A percentile compares a stretch with the other conserved stretches of the same genome.
phyloP scores from a whole-genome alignment of 1,139 yeast species.

The Scheffersomyces stambukii region DNA sequence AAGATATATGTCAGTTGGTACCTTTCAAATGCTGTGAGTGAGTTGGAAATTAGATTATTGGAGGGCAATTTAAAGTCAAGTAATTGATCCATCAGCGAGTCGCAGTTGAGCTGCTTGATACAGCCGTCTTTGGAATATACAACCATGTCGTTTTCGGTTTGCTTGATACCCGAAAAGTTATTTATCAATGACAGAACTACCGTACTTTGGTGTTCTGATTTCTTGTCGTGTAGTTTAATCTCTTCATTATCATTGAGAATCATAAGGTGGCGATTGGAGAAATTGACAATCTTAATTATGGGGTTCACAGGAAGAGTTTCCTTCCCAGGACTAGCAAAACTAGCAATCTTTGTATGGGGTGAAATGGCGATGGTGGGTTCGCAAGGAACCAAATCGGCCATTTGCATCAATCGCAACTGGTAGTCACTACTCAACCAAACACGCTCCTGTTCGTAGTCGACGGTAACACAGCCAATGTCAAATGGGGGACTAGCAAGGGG shows the following conservation, averaged over 20 bases:
- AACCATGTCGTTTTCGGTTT: conserved; percentile 22
- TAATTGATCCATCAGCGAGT: conserved; percentile 11
- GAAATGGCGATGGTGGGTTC: too few species aligned
- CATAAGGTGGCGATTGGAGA: conserved; percentile 18
- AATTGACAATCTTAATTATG: conserved; percentile 11
- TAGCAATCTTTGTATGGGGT: too few species aligned
- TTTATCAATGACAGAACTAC: conserved; percentile 33
- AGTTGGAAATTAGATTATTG: conserved; percentile 24
- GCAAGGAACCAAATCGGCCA: not conserved
- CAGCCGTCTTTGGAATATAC: conserved; percentile 41
- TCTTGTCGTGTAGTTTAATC: conserved; percentile 19
- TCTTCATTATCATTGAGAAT: conserved; percentile 30
- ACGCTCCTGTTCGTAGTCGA: conserved; percentile 19
- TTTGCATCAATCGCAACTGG: not conserved
- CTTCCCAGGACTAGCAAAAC: not conserved
- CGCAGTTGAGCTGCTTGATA: conserved; percentile 18
- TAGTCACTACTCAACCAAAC: conserved; percentile 19
- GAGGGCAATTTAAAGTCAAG: conserved; percentile 19
- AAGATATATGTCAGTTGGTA: conserved; percentile 18
- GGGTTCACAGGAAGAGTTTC: conserved; percentile 1
- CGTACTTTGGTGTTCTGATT: conserved; percentile 7
- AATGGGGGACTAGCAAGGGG: conserved; percentile 14
- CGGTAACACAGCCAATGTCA: conserved; percentile 14
- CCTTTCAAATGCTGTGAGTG: conserved; percentile 24
- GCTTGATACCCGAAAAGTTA: conserved; percentile 34